These are phyloP conservation scores for Microsporum canis DNA, from an alignment of 2,329 filamentous ascomycete genomes.

Conservation along the genomic window DNA sequence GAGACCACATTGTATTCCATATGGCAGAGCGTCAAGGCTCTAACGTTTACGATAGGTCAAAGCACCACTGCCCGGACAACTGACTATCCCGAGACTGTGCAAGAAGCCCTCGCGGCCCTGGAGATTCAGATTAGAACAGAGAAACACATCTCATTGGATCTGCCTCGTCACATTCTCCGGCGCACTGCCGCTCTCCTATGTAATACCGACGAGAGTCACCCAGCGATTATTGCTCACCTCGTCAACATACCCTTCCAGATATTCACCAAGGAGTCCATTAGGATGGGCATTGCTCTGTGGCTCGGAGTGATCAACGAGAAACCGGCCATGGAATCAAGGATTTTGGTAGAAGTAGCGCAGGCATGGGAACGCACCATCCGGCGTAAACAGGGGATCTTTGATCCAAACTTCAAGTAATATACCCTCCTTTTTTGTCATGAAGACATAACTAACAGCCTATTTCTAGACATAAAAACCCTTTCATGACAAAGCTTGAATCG, in stretches of 20 bases:
- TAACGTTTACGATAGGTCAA: not conserved
- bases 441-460: not conserved
- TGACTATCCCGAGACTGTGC: constrained; percentile 3
- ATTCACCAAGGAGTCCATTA: constrained; percentile 91
- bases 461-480: constrained; percentile 61
- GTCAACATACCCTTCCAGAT: constrained; percentile 86
- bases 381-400: constrained; percentile 70
- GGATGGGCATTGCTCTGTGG: constrained; percentile 91
- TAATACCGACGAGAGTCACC: constrained; percentile 61
- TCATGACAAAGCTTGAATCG: constrained; percentile 84
- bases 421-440: not conserved
- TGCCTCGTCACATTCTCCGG: constrained; percentile 70
- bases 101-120: constrained; percentile 10
- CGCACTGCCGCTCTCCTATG: constrained; percentile 80
- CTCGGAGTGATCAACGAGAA: constrained; percentile 96
- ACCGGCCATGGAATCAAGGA: constrained; percentile 70
- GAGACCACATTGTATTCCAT: not conserved
- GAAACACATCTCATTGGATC: constrained; percentile 57
- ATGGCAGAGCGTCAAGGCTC: not conserved
- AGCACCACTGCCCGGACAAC: not conserved
- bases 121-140: constrained; percentile 45
- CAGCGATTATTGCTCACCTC: constrained; percentile 70
- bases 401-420: constrained; percentile 51
- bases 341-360: constrained; percentile 76
- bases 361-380: constrained; percentile 82